Conservation (phyloP, 805 yeast genomes). For the Saturnispora serradocipensis region DNA sequence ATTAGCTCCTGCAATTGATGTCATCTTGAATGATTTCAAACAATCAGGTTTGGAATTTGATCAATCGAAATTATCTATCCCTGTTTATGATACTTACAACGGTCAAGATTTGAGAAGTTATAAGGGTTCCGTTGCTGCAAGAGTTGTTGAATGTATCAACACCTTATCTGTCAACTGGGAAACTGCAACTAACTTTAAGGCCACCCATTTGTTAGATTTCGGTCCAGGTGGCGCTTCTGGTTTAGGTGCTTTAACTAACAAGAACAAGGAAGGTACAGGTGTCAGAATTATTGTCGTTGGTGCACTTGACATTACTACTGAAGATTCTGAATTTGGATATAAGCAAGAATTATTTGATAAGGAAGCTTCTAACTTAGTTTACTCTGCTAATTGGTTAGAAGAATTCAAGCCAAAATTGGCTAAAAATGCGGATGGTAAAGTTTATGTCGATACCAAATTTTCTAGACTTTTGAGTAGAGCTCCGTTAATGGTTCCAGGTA, state of each 20-base stretch:
- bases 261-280: constrained; percentile 98
- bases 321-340: constrained; percentile 85
- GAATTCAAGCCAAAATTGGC: constrained; percentile 82
- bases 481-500: constrained; percentile 96
- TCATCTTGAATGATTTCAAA: constrained; percentile 57
- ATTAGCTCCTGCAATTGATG: constrained; percentile 59
- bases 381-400: constrained; percentile 83
- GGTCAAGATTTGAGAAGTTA: constrained; percentile 67
- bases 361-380: constrained; percentile 54
- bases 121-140: constrained; percentile 46
- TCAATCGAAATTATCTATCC: constrained; percentile 54
- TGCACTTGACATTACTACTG: constrained; percentile 57
- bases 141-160: constrained; percentile 77
- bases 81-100: constrained; percentile 83
- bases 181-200: constrained; percentile 64
- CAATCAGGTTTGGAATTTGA: constrained; percentile 49
- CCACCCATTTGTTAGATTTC: constrained; percentile 89
- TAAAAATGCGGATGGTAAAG: constrained; percentile 63
- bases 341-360: constrained; percentile 89
- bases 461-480: constrained; percentile 88
- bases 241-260: constrained; percentile 88
- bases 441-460: constrained; percentile 88
- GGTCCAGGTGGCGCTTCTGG: constrained; percentile 99
- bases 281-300: constrained; percentile 91
- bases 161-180: constrained; percentile 95